Base-by-base conservation (phyloP, 805 yeast species). In the Debaryomyces tyrocola region DNA sequence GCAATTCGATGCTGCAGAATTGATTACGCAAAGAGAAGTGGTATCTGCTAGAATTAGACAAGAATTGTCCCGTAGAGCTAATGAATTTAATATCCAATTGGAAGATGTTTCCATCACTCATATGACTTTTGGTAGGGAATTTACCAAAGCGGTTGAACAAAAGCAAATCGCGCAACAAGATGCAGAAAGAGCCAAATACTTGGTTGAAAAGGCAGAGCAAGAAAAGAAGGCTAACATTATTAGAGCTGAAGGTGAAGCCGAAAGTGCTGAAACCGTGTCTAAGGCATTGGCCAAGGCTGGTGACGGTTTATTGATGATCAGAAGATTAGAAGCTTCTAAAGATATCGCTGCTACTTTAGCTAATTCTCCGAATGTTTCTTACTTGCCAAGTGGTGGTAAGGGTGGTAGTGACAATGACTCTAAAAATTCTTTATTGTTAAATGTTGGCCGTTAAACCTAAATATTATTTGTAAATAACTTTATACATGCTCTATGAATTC, bases 91-190 rank as follows among this genome's bases (percentile, higher is more conserved):
- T 69, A 91, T 94, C 63, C 86, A 79, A 63, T 79, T 94, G 56
- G 99, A 94, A 69, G 99, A 94, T 70, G 99, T 94, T 44, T 88
- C 97, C 20, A 94, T 94, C 56, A 94, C 99, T 12, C 99, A 94
- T 70, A 85, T 94, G 89, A 89, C 97, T 0, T 94, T 94, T 67
- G 98, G 99, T 44, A 80, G 79, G 54, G 99, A 94, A 64, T 94
- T 94, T 75, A 94, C 99, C 45, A 91, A 88, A 69, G 98, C 99
- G 29, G 99, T 94, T 49, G 99, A 94, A 73, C 96, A 89, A 73
- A 94, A 94, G 67, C 98, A 94, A 72, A 95, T 94, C 70, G 99
- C 99, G 28, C 99, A 94, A 74, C 99, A 94, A 72, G 99, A 94
- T 64, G 98, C 99, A 20, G 98, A 94, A 75, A 81, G 99, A 56